Percentiles rank a stretch among this genome's conserved stretches.
phyloP scores from a whole-genome alignment of 352 stramenopile species.

The Thraustotheca clavata region DNA sequence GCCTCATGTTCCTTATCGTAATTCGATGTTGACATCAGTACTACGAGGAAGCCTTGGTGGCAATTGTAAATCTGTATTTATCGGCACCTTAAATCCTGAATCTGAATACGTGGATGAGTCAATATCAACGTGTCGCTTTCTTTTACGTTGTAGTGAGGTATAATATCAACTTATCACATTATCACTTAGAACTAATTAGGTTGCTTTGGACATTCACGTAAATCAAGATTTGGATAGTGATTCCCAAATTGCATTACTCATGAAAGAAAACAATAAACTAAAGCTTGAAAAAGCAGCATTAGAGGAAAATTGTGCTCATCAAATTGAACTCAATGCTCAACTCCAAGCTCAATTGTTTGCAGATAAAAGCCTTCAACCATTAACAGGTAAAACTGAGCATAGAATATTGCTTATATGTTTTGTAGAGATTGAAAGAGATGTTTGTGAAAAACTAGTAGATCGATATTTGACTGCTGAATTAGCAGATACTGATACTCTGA shows the following conservation, averaged over 20 bases:
- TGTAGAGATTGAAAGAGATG: constrained; percentile 1
- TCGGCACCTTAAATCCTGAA: constrained; percentile 93
- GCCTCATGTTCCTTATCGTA: constrained; percentile 92
- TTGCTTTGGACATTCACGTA: constrained; percentile 47
- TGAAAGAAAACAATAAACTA: constrained; percentile 44
- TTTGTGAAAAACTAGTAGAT: constrained; percentile 16
- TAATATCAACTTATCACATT: background rate
- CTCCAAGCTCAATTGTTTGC: constrained; percentile 27
- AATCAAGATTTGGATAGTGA: constrained; percentile 61
- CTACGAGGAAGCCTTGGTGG: constrained; percentile 90
- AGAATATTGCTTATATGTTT: background rate
- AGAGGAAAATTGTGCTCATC: constrained; percentile 32
- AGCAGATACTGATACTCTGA: constrained; percentile 23
- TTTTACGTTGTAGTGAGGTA: constrained; percentile 90
- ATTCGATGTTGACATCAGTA: constrained; percentile 96
- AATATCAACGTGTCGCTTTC: constrained; percentile 95
- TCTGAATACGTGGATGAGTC: constrained; percentile 81
- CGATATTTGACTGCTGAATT: constrained; percentile 4
- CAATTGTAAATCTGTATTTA: constrained; percentile 97
- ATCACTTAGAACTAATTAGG: constrained; percentile 16
- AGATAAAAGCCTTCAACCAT: background rate
- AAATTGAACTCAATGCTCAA: constrained; percentile 30
- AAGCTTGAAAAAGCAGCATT: constrained; percentile 38
- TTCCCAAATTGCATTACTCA: constrained; percentile 41
- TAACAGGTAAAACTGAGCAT: background rate